These are phyloP conservation scores for Pterula multifida DNA, from an alignment of 1,284 basidiomycete genomes.

Conservation along the genomic window DNA sequence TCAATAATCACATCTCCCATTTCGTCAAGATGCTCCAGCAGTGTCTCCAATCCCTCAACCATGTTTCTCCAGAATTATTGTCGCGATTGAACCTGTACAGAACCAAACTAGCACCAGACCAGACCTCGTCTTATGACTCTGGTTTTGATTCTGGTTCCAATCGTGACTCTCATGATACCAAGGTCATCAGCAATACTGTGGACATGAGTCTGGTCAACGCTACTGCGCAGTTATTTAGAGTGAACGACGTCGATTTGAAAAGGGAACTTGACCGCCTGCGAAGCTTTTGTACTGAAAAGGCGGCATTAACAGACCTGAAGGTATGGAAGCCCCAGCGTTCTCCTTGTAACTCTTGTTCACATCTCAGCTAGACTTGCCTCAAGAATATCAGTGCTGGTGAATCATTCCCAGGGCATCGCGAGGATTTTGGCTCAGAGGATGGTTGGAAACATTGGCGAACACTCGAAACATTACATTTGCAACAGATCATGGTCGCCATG, in stretches of 20 bases:
- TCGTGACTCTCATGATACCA: slow-evolving; percentile 24
- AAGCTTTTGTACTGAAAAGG: slow-evolving; percentile 73
- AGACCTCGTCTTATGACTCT: slow-evolving; percentile 33
- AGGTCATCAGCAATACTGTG: slow-evolving; percentile 33
- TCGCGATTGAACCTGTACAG: slow-evolving; percentile 76
- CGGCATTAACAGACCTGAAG: slow-evolving; percentile 78
- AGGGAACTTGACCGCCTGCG: slow-evolving; percentile 64
- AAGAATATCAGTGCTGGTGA: slow-evolving; percentile 84
- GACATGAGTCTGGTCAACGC: slow-evolving; percentile 72
- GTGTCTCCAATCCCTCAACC: slow-evolving; percentile 57
- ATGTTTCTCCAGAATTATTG: slow-evolving; percentile 75
- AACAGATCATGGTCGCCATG: slow-evolving; percentile 84
- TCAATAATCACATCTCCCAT: slow-evolving; percentile 82
- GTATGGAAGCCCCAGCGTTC: slow-evolving; percentile 23
- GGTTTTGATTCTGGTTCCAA: slow-evolving; percentile 56
- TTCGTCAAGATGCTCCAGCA: slow-evolving; percentile 84
- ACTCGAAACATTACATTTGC: slow-evolving; percentile 75
- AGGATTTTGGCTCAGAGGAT: slow-evolving; percentile 75
- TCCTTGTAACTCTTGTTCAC: slow-evolving; percentile 5
- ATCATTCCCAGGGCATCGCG: slow-evolving; percentile 74
- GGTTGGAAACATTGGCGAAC: slow-evolving; percentile 81
- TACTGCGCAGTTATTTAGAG: slow-evolving; percentile 67
- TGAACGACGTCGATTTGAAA: slow-evolving; percentile 57
- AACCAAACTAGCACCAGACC: slow-evolving; percentile 58
- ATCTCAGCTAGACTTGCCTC: slow-evolving; percentile 58